Conservation (phyloP, 2,329 filamentous ascomycete species). For the Calonectria montana region DNA sequence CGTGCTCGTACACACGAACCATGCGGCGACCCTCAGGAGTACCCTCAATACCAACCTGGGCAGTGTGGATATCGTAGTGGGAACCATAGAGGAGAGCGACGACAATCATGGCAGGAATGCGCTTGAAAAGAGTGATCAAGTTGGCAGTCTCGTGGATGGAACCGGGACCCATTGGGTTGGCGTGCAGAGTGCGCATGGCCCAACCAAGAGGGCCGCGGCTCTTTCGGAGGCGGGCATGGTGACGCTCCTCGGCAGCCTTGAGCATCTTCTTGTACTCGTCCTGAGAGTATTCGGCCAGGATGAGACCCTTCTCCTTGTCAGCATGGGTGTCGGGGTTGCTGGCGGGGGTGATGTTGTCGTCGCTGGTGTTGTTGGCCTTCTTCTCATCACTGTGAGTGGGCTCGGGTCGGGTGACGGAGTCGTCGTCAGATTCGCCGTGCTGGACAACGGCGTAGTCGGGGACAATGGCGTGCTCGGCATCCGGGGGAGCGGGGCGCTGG, state of each 20-base stretch:
- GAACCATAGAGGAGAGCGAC: conserved; percentile 76
- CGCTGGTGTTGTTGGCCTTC: conserved; percentile 21
- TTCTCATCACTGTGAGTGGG: conserved; percentile 12
- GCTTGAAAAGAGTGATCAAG: conserved; percentile 70
- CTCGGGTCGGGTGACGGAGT: conserved; percentile 29
- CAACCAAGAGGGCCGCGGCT: conserved; percentile 78
- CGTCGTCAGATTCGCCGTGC: conserved; percentile 58
- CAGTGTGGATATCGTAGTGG: conserved; percentile 85
- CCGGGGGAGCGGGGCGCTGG: conserved; percentile 65
- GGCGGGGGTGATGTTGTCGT: conserved; percentile 54
- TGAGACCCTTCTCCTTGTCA: conserved; percentile 57
- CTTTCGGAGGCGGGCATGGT: conserved; percentile 73
- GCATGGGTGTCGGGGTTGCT: conserved; percentile 28
- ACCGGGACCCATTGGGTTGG: conserved; percentile 79
- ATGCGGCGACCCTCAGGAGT: conserved; percentile 81
- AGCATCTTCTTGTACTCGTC: conserved; percentile 71
- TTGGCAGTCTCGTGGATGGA: conserved; percentile 81
- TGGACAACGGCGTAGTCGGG: conserved; percentile 85
- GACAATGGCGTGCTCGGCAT: conserved; percentile 66
- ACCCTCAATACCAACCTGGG: conserved; percentile 76
- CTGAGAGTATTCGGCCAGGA: conserved; percentile 55
- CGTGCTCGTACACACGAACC: conserved; percentile 66
- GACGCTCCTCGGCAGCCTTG: conserved; percentile 64
- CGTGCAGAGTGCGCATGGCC: conserved; percentile 82
- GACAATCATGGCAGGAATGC: conserved; percentile 75